Evolutionary conservation across 192 early-diverging fungal genomes (phyloP), one percentile per base, ranked within the genome.

Genomic region (Rhizophlyctis rosea): DNA sequence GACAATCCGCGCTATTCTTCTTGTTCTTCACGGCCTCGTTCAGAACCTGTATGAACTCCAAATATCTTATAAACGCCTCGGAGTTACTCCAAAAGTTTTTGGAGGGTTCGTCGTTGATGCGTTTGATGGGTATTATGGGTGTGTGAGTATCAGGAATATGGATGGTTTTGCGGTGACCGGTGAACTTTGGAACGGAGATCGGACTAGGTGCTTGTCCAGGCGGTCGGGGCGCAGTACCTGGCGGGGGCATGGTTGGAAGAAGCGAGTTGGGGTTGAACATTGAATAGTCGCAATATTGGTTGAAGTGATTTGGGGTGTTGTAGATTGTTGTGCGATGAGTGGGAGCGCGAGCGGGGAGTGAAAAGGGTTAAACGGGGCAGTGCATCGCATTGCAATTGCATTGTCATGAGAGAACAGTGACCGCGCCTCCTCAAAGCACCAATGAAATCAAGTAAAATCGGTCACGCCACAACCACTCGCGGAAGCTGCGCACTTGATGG

Each of bases 11-110:
- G 13, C 82, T 53, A 11, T 56, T 80, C 59, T 66, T 80, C 63
- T 80, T 83, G 53, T 86, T 85, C 50, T 81, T 58, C 4, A 90
- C 89, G 28, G 86, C 80, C 11, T 77, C 74, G 76, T 92, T 94
- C 14, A 91, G 74, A 28, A 82, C 68, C 47, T 86, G 79, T 31
- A 91, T 69, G 74, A 93, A 96, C 33, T 78, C 80, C 61, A 88
- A 67, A 48, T 92, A 75, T 27, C 86, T 79, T 3, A 66, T 70
- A 76, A 83, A 91, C 0, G 88, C 91, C 34, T 86, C 79, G 9
- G 80, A 83, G 36, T 76, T 51, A 21, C 82, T 69, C 84, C 88
- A 94, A 0, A 60, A 48, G 1, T 52, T 57, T 61, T 91, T 80
- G 33, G 86, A 76, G 56, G 73, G 50, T 28, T 86, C 76, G 47